phyloP scores from a whole-genome alignment of 1,284 basidiomycete species.

The Irpex lacteus region DNA sequence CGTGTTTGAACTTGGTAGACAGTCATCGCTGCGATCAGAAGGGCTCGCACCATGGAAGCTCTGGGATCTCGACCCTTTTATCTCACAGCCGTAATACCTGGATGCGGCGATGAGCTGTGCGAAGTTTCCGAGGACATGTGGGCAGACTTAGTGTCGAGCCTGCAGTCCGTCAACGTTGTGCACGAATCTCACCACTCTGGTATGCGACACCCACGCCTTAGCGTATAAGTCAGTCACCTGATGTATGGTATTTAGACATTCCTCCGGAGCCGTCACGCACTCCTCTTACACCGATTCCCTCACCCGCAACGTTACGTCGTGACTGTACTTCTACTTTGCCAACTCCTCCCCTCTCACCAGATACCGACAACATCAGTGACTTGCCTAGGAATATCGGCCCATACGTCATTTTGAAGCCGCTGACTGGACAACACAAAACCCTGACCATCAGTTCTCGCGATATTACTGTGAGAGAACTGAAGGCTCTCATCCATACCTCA shows the following conservation, averaged over 20 bases:
- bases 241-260: too few relatives aligned
- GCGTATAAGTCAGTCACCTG: too few relatives aligned
- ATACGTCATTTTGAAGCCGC: not conserved
- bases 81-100: not conserved
- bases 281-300: too few relatives aligned
- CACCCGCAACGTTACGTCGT: too few relatives aligned
- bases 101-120: not conserved
- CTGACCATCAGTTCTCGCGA: not conserved
- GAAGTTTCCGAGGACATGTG: not conserved
- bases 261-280: too few relatives aligned
- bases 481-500: not conserved
- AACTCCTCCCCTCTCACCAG: not conserved
- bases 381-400: not conserved
- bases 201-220: too few relatives aligned
- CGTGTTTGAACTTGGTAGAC: not conserved
- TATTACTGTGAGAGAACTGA: not conserved
- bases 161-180: too few relatives aligned
- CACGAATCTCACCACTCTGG: too few relatives aligned
- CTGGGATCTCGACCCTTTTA: not conserved
- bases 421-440: not conserved
- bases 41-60: not conserved
- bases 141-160: not conserved
- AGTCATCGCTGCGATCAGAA: not conserved
- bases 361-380: not conserved
- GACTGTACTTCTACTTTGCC: not conserved